These are phyloP conservation scores for Prunus davidiana DNA, from an alignment of 306 rosid species.

Conservation along the genomic window DNA sequence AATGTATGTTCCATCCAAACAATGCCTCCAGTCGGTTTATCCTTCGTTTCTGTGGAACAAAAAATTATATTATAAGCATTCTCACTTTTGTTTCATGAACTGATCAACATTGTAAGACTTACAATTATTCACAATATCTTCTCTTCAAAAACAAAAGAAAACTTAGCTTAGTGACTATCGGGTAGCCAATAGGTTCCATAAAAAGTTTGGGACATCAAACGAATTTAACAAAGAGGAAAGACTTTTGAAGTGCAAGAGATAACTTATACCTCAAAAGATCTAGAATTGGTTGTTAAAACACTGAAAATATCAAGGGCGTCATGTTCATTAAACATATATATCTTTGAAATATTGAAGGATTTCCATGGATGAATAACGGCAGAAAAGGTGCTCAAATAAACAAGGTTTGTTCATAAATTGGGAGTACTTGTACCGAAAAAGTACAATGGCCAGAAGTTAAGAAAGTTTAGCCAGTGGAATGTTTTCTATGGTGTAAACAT, in stretches of 20 bases:
- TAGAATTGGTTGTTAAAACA: not conserved
- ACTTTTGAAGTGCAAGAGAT: not conserved
- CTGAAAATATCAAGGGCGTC: slow-evolving; percentile 8
- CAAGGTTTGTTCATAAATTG: not conserved
- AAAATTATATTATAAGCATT: not conserved
- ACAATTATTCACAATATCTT: not conserved
- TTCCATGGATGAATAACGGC: not conserved
- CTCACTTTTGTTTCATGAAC: not conserved
- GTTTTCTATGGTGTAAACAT: not conserved
- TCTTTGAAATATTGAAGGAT: not conserved
- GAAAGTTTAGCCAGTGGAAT: not conserved
- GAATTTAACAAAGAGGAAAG: not conserved
- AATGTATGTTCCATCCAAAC: slow-evolving; percentile 76
- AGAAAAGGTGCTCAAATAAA: not conserved
- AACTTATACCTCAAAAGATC: not conserved
- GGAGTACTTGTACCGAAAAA: not conserved
- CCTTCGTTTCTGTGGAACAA: slow-evolving; percentile 64
- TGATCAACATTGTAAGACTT: not conserved
- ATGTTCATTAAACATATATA: not conserved
- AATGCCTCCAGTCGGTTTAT: slow-evolving; percentile 59
- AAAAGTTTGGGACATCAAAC: not conserved
- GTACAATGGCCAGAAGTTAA: not conserved
- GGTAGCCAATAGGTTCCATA: not conserved
- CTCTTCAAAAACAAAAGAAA: not conserved
- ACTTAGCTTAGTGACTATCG: not conserved